Base-by-base conservation (phyloP, 2,329 filamentous ascomycete species). In the Ustulina deusta region DNA sequence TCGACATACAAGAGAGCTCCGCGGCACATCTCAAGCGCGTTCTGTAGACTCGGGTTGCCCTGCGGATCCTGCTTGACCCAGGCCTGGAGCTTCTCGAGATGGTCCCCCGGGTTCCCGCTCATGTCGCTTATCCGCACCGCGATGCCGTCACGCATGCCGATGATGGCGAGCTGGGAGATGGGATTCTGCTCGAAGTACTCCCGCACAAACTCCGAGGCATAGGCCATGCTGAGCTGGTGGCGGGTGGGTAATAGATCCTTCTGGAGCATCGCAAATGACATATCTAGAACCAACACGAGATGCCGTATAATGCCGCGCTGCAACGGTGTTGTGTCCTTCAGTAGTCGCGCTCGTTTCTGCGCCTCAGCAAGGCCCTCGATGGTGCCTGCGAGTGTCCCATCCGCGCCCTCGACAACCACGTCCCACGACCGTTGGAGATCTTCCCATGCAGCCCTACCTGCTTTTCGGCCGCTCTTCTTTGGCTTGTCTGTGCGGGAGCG, bases 121-220 rank as follows among this genome's bases (percentile, higher is more conserved):
- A 98, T 90, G 76, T 97, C 93, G 77, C 92, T 96, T 70, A 99
- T 88, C 44, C 93, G 86, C 27, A 97, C 84, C 1, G 94, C 94
- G 17, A 98, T 85, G 17, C 96, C 96, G 78, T 98, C 96, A 69
- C 93, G 89, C 92, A 98, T 97, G 58, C 93, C 95, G 44, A 99
- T 84, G 34, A 99, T 91, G 27, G 92, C 94, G 64, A 99, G 87
- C 81, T 99, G 96, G 10, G 94, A 97, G 72, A 99, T 98, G 11
- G 96, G 96, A 76, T 99, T 99, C 81, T 99, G 96, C 81, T 98
- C 96, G 78, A 98, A 99, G 81, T 93, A 99, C 79, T 97, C 95
- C 66, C 90, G 87, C 56, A 98, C 91, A 79, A 98, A 99, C 65
- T 94, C 91, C 71, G 91, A 88, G 17, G 94, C 91, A 80, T 94